These are phyloP conservation scores for Prototheca wickerhamii DNA, from an alignment of 163 green algal genomes.

Conservation along the genomic window DNA sequence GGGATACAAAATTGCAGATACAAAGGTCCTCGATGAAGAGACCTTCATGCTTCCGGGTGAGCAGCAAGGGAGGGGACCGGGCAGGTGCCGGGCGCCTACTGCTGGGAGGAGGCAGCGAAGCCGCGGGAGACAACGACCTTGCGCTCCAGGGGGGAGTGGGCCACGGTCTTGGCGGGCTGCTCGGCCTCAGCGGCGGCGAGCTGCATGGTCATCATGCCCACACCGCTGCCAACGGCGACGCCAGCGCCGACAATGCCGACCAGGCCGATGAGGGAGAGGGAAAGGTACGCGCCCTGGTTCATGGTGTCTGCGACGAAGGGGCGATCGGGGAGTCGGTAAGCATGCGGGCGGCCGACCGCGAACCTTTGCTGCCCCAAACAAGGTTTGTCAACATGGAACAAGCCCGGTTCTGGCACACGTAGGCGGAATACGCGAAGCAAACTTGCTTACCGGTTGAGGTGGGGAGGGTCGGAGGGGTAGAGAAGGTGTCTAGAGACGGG, in stretches of 20 bases:
- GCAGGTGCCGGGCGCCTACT: background rate
- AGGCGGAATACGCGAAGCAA: too few species aligned
- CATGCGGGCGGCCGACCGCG: too few species aligned
- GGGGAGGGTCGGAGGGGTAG: too few species aligned
- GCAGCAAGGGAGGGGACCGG: background rate
- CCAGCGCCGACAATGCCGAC: constrained; percentile 41
- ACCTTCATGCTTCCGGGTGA: too few species aligned
- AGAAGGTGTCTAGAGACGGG: too few species aligned
- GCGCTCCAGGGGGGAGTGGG: constrained; percentile 24
- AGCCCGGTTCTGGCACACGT: too few species aligned
- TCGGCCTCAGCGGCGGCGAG: constrained; percentile 15
- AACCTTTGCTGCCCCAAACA: too few species aligned
- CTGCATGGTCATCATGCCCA: constrained; percentile 32
- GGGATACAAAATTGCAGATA: too few species aligned
- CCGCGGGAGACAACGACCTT: constrained; percentile 16
- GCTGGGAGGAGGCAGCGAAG: constrained; percentile 29
- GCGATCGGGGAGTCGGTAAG: background rate
- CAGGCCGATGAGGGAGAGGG: constrained; percentile 36
- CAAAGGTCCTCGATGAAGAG: too few species aligned
- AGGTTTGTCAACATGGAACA: too few species aligned
- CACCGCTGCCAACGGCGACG: constrained; percentile 42
- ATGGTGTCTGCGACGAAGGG: constrained; percentile 8
- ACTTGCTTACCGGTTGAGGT: too few species aligned
- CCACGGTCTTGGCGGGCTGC: constrained; percentile 18
- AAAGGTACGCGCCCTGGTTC: constrained; percentile 29